Conservation (phyloP, 2,329 filamentous ascomycete species). For the Dothiorella sarmentorum region DNA sequence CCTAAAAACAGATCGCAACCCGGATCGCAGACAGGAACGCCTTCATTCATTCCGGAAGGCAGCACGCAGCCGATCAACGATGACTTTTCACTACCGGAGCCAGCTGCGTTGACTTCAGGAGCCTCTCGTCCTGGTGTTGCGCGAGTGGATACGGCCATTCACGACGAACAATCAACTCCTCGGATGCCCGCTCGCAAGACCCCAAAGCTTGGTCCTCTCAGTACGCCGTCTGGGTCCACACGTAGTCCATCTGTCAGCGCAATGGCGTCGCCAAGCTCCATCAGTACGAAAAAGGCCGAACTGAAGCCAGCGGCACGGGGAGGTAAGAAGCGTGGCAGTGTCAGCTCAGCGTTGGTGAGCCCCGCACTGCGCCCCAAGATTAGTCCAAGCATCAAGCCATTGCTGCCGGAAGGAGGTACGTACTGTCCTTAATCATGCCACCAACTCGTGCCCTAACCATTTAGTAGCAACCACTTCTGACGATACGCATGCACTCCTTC, state of each 20-base stretch:
- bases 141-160: constrained; percentile 49
- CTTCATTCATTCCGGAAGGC: constrained; percentile 26
- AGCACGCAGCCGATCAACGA: constrained; percentile 46
- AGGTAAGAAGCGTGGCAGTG: constrained; percentile 43
- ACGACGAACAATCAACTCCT: constrained; percentile 54
- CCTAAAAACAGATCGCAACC: constrained; percentile 21
- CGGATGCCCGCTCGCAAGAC: constrained; percentile 64
- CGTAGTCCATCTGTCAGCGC: constrained; percentile 54
- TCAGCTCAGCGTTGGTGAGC: constrained; percentile 62
- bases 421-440: constrained; percentile 16
- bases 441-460: background rate
- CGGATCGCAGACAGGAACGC: constrained; percentile 4
- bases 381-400: constrained; percentile 88
- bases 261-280: constrained; percentile 47
- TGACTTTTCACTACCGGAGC: constrained; percentile 70
- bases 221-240: constrained; percentile 41
- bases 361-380: constrained; percentile 85
- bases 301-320: constrained; percentile 23
- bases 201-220: constrained; percentile 59
- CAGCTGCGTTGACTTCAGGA: constrained; percentile 48
- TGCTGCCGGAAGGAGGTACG: constrained; percentile 69
- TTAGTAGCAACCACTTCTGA: constrained; percentile 40
- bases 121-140: constrained; percentile 48
- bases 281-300: constrained; percentile 9
- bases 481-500: constrained; percentile 65